phyloP scores from a whole-genome alignment of 768 basidiomycete genomes.

The Multifurca ochricompacta region DNA sequence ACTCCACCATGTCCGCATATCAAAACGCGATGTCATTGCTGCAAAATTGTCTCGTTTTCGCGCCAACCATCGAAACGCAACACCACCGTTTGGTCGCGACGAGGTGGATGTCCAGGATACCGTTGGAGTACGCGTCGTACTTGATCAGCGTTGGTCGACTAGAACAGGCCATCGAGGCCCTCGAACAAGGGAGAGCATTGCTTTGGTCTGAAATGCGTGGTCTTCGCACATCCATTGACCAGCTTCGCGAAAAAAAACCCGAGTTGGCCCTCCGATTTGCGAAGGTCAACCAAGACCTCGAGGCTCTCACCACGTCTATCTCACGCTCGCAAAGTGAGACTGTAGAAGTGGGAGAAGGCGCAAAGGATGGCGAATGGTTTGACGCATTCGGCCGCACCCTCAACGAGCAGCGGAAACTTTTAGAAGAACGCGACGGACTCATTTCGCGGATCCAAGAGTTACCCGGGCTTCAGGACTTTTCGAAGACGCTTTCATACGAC shows the following conservation, averaged over 20 bases:
- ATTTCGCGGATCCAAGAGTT: background rate
- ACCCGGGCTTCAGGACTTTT: background rate
- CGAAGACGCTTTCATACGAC: background rate
- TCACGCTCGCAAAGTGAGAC: background rate
- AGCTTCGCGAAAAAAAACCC: background rate
- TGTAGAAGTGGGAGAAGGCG: background rate
- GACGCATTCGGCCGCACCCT: background rate
- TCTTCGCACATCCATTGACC: constrained; percentile 7
- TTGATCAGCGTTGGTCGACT: background rate
- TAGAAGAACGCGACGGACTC: background rate
- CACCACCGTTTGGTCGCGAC: background rate
- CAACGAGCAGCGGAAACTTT: background rate
- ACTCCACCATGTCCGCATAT: background rate
- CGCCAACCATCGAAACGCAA: background rate
- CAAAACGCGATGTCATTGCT: background rate
- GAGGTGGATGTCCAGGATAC: background rate
- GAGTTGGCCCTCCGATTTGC: background rate
- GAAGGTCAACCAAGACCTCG: background rate
- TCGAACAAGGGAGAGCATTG: constrained; percentile 12
- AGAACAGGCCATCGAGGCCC: background rate
- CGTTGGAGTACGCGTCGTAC: background rate
- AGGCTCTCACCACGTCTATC: background rate
- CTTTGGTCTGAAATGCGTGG: constrained; percentile 12
- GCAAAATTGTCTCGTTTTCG: background rate
- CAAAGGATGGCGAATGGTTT: background rate